Conservation (phyloP, 73 alveolate species). For the Paramecium biaurelia region DNA sequence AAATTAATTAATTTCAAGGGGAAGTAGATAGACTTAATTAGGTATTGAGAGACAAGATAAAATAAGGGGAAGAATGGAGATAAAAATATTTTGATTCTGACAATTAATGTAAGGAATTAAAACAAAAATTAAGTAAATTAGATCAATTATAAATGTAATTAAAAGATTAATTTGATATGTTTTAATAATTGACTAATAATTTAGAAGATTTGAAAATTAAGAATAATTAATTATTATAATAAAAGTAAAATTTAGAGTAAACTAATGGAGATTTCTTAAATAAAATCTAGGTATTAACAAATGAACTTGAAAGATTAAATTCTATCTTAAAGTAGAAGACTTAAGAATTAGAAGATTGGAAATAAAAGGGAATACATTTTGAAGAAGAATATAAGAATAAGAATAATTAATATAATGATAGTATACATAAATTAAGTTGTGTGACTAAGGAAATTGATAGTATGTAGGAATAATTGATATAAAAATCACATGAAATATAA, state of each 20-base stretch:
- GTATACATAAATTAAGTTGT: background rate
- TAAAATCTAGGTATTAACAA: background rate
- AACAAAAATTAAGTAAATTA: background rate
- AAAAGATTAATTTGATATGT: background rate
- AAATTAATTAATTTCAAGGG: background rate
- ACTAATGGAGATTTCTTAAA: background rate
- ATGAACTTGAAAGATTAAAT: background rate
- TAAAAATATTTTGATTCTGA: background rate
- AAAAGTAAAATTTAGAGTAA: background rate
- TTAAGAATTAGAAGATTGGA: slow-evolving; percentile 2
- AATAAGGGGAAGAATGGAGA: slow-evolving; percentile 30
- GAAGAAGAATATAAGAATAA: background rate
- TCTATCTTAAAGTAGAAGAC: background rate
- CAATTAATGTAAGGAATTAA: background rate
- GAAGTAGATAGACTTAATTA: background rate
- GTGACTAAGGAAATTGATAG: background rate
- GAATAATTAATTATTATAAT: background rate
- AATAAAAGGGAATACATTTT: background rate
- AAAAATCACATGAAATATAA: background rate
- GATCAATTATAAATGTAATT: background rate
- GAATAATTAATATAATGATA: background rate
- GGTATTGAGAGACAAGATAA: background rate
- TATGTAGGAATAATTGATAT: background rate
- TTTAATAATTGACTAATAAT: background rate
- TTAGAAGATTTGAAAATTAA: background rate